Evolutionary conservation across 2,329 filamentous ascomycete species (phyloP).

Genomic region (Ceratocystis ficicola): DNA sequence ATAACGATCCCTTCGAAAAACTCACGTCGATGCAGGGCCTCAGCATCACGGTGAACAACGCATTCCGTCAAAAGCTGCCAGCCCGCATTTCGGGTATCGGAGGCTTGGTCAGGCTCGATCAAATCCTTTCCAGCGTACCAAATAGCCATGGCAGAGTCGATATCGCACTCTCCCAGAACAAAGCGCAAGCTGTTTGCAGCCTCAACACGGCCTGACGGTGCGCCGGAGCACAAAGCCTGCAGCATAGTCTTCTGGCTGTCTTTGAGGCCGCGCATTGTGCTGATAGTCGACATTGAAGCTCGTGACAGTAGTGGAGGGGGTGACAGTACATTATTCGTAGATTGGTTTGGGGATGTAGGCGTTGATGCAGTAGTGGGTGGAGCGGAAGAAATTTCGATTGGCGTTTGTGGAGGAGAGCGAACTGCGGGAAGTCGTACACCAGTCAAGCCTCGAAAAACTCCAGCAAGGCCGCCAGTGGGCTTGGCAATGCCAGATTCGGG

Average conservation of each 20-base stretch:
- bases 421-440: slow-evolving; percentile 37
- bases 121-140: slow-evolving; percentile 56
- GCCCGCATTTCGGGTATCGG: slow-evolving; percentile 43
- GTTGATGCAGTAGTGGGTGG: slow-evolving; percentile 15
- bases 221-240: slow-evolving; percentile 42
- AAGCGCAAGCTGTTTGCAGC: slow-evolving; percentile 47
- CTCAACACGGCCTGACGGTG: slow-evolving; percentile 41
- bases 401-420: slow-evolving; percentile 36
- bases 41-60: slow-evolving; percentile 48
- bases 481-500: slow-evolving; percentile 40
- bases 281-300: slow-evolving; percentile 26
- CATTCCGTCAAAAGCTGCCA: slow-evolving; percentile 56
- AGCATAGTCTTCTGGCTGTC: slow-evolving; percentile 43
- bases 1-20: slow-evolving; percentile 52
- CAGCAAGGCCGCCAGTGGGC: slow-evolving; percentile 43
- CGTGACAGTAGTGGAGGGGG: slow-evolving; percentile 16
- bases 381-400: slow-evolving; percentile 30
- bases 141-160: slow-evolving; percentile 48
- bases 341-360: slow-evolving; percentile 3
- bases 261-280: slow-evolving; percentile 35
- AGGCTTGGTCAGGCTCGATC: slow-evolving; percentile 45
- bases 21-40: slow-evolving; percentile 53
- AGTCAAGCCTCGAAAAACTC: slow-evolving; percentile 52
- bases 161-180: slow-evolving; percentile 46
- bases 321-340: slow-evolving; percentile 10